These are phyloP conservation scores for Retiboletus flavoniger DNA, from an alignment of 1,284 basidiomycete genomes.

Conservation along the genomic window DNA sequence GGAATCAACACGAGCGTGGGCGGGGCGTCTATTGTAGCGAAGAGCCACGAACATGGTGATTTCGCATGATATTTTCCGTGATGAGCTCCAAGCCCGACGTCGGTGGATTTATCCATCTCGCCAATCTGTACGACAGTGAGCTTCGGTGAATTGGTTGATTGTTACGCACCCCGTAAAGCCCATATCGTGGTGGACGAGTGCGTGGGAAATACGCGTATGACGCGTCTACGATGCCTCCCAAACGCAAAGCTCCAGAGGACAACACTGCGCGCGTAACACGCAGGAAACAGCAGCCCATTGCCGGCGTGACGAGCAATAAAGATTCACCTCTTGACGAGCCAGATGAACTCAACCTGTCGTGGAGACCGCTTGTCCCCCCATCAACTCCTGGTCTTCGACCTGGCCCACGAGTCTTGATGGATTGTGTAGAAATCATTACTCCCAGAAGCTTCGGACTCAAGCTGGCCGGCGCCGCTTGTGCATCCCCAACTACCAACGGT, in stretches of 20 bases:
- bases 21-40: slow-evolving; percentile 8
- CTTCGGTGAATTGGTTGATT: background rate
- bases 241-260: slow-evolving; percentile 45
- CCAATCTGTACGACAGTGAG: slow-evolving; percentile 47
- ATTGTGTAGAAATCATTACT: slow-evolving; percentile 42
- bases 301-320: no score
- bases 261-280: slow-evolving; percentile 20
- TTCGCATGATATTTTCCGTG: slow-evolving; percentile 61
- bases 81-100: slow-evolving; percentile 65
- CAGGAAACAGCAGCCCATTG: slow-evolving; percentile 6
- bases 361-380: slow-evolving; percentile 21
- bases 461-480: background rate
- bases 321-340: no score
- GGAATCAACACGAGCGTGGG: slow-evolving; percentile 20
- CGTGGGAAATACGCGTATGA: slow-evolving; percentile 16
- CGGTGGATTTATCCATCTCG: slow-evolving; percentile 78
- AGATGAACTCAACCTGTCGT: slow-evolving; percentile 39
- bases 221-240: slow-evolving; percentile 43
- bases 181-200: slow-evolving; percentile 44
- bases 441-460: slow-evolving; percentile 16
- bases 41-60: slow-evolving; percentile 58
- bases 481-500: slow-evolving; percentile 16
- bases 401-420: slow-evolving; percentile 36
- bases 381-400: slow-evolving; percentile 33
- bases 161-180: slow-evolving; percentile 60